Evolutionary conservation across 371 early-diverging fungal species (phyloP).

Genomic region (Basidiobolus meristosporus): DNA sequence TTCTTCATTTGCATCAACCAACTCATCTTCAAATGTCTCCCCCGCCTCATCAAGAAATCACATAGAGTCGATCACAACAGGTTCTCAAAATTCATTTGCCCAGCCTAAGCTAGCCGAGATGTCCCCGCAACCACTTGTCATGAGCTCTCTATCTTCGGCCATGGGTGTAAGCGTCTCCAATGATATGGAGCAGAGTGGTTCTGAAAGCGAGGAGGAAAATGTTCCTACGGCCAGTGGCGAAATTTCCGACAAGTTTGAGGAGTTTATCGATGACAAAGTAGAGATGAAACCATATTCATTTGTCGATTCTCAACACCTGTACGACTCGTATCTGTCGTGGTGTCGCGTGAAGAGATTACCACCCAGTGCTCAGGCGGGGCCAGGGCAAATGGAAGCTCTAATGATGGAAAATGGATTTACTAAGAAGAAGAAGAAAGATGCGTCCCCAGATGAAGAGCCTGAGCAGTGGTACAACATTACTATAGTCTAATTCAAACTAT

Average conservation of each 20-base stretch:
- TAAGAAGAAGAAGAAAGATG: not conserved
- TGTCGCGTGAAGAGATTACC: not conserved
- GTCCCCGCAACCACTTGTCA: too few relatives aligned
- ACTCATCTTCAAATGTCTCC: too few relatives aligned
- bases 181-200: too few relatives aligned
- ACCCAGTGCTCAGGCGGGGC: not conserved
- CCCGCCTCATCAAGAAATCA: too few relatives aligned
- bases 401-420: conserved; percentile 4
- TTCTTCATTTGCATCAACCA: too few relatives aligned
- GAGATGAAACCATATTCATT: conserved; percentile 4
- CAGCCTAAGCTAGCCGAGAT: too few relatives aligned
- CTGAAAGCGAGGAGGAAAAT: too few relatives aligned
- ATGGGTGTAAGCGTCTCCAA: too few relatives aligned
- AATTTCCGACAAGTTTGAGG: conserved; percentile 2
- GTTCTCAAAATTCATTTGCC: too few relatives aligned
- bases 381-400: not conserved
- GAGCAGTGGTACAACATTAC: conserved; percentile 6
- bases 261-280: conserved; percentile 2
- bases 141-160: too few relatives aligned
- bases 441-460: not conserved
- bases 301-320: not conserved
- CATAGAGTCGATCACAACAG: too few relatives aligned
- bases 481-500: not conserved
- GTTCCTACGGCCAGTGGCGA: conserved; percentile 2
- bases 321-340: conserved; percentile 1